These are phyloP conservation scores for Umbelopsis ramanniana DNA, from an alignment of 192 early-diverging fungal species.

Conservation along the genomic window DNA sequence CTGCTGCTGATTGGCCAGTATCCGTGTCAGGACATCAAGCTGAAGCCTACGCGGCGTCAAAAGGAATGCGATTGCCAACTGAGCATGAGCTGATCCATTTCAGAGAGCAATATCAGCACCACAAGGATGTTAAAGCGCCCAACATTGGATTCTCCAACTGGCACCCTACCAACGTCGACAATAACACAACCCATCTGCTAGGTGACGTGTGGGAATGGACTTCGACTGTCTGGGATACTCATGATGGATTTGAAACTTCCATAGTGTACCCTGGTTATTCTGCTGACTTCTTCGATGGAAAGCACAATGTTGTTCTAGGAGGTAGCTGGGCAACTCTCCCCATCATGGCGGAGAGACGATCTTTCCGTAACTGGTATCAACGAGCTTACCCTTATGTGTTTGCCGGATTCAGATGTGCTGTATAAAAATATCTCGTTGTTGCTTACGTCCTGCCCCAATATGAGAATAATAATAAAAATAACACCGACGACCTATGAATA, in stretches of 20 bases:
- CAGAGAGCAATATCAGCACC: conserved; percentile 36
- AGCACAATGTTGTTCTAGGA: conserved; percentile 84
- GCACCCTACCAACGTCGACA: conserved; percentile 57
- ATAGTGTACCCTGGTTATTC: conserved; percentile 89
- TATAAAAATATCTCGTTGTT: conserved; percentile 1
- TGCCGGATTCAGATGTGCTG: conserved; percentile 71
- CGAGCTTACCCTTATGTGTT: conserved; percentile 83
- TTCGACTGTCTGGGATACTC: conserved; percentile 59
- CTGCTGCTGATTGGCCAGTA: conserved; percentile 72
- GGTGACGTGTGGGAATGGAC: conserved; percentile 88
- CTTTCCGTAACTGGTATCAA: conserved; percentile 95
- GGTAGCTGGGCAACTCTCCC: conserved; percentile 89
- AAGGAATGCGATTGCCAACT: conserved; percentile 70
- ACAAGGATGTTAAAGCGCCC: conserved; percentile 40
- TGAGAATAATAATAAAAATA: no score
- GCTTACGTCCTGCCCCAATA: background rate
- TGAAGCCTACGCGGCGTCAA: conserved; percentile 62
- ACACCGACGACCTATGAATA: background rate
- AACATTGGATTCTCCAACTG: conserved; percentile 76
- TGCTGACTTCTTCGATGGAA: conserved; percentile 87
- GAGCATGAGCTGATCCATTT: conserved; percentile 71
- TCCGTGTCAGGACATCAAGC: conserved; percentile 72
- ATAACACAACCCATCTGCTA: conserved; percentile 43
- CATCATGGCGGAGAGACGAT: conserved; percentile 64
- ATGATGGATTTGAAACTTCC: conserved; percentile 65